Evolutionary conservation across 2,329 filamentous ascomycete genomes (phyloP), one percentile per base, ranked within the genome.

Genomic region (Metarhizium humberi): DNA sequence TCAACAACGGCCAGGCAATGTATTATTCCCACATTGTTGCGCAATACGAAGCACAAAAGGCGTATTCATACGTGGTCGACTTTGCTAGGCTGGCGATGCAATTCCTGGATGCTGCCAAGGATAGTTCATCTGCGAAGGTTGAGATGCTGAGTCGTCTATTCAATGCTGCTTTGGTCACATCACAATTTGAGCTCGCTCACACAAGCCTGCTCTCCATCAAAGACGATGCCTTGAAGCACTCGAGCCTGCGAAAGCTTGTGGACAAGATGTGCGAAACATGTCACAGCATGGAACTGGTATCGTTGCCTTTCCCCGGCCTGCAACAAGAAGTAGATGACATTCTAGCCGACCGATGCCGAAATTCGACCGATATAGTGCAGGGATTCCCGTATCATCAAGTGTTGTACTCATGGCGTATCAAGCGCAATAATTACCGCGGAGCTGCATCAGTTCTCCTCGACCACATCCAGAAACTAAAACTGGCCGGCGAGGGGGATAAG

Each of bases 11-110:
- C 2, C 78, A 92, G 45, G 81, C 90, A 5, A 85, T 82, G 59
- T 99, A 96, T 72, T 95, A 95, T 69, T 84, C 86, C 46, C 94
- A 99, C 68, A 81, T 97, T 52, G 81, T 92, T 13, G 79, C 83
- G 20, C 78, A 99, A 1, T 97, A 88, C 65, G 92, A 96, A 67
- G 82, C 81, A 62, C 80, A 83, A 47, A 87, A 86, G 61, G 84
- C 86, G 0, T 89, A 88, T 68, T 87, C 88, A 2, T 88, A 87
- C 64, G 89, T 95, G 45, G 81, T 90, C 6, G 89, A 95, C 61
- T 96, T 96, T 74, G 85, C 89, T 43, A 81, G 84, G 43, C 75
- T 92, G 29, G 85, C 88, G 6, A 75, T 95, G 46, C 85, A 90
- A 63, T 87, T 88, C 58, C 65, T 76, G 29, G 59, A 63, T 4